phyloP scores from a whole-genome alignment of 805 yeast species.

The Wickerhamiella alocasiicola region DNA sequence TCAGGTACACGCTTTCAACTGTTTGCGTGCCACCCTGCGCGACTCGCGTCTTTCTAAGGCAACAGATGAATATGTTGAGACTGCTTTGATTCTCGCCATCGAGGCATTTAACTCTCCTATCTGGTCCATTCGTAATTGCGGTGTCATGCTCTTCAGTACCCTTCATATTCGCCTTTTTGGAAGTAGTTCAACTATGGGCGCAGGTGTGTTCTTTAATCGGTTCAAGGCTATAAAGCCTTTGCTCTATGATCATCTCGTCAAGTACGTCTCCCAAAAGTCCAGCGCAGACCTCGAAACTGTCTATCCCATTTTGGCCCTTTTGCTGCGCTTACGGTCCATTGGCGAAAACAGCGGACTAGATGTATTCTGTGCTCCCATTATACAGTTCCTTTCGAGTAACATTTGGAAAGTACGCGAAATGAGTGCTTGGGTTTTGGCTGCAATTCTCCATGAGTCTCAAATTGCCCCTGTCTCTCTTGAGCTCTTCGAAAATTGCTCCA shows the following conservation, averaged over 20 bases:
- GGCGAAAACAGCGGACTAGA: conserved; percentile 41
- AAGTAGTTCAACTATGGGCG: conserved; percentile 29
- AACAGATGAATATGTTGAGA: conserved; percentile 40
- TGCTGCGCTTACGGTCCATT: conserved; percentile 55
- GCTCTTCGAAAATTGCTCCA: conserved; percentile 19
- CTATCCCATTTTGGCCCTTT: conserved; percentile 62
- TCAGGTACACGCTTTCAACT: conserved; percentile 87
- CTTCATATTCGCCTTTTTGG: conserved; percentile 74
- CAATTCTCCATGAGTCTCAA: conserved; percentile 28
- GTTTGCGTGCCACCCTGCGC: conserved; percentile 59
- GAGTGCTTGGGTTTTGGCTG: conserved; percentile 60
- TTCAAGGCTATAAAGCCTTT: conserved; percentile 41
- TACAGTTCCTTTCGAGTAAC: conserved; percentile 37
- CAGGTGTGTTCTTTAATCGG: conserved; percentile 59
- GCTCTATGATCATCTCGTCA: conserved; percentile 28
- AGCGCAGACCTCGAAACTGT: conserved; percentile 36
- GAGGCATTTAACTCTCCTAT: conserved; percentile 47
- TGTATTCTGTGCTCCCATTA: conserved; percentile 40
- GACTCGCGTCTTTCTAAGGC: conserved; percentile 53
- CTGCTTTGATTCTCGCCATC: conserved; percentile 50
- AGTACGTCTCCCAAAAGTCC: conserved; percentile 24
- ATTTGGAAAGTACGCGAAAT: conserved; percentile 82
- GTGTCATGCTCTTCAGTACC: conserved; percentile 84
- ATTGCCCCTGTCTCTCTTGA: conserved; percentile 24
- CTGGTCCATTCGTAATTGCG: conserved; percentile 88